Conservation (phyloP, 495 filamentous ascomycete genomes). For the Lepidopterella palustris region DNA sequence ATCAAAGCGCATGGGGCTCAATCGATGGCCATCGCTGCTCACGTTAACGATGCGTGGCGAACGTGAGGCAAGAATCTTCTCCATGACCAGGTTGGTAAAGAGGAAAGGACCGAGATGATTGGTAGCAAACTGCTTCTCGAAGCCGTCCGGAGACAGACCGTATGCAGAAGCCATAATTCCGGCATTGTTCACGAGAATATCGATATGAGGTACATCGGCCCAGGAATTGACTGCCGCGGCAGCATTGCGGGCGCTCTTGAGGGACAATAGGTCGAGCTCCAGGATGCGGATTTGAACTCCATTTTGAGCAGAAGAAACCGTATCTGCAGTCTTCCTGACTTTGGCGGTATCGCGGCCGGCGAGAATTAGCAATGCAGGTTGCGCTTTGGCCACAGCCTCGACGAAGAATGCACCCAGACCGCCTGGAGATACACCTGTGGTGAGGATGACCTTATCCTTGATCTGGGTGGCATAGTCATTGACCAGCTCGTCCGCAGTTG, state of each 20-base stretch:
- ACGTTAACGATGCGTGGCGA: constrained; percentile 19
- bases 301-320: neutral
- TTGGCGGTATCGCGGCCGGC: constrained; percentile 47
- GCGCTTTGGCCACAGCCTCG: constrained; percentile 47
- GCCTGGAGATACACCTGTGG: constrained; percentile 44
- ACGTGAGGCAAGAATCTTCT: constrained; percentile 10
- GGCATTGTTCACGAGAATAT: constrained; percentile 25
- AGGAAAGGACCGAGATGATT: constrained; percentile 29
- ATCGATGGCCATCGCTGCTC: constrained; percentile 18
- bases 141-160: constrained; percentile 29
- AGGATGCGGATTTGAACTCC: constrained; percentile 40
- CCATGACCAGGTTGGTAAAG: constrained; percentile 27
- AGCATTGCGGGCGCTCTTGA: constrained; percentile 41
- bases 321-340: constrained; percentile 11
- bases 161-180: constrained; percentile 13
- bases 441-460: constrained; percentile 22
- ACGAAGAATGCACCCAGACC: constrained; percentile 51
- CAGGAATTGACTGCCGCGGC: constrained; percentile 37
- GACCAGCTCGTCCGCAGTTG: no score
- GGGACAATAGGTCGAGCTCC: constrained; percentile 43
- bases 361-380: constrained; percentile 47
- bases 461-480: no score
- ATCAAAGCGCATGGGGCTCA: constrained; percentile 18
- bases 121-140: constrained; percentile 52
- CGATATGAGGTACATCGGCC: constrained; percentile 27